Base-by-base conservation (phyloP, 176 grass and related monocot genomes). In the Stipa capillata region DNA sequence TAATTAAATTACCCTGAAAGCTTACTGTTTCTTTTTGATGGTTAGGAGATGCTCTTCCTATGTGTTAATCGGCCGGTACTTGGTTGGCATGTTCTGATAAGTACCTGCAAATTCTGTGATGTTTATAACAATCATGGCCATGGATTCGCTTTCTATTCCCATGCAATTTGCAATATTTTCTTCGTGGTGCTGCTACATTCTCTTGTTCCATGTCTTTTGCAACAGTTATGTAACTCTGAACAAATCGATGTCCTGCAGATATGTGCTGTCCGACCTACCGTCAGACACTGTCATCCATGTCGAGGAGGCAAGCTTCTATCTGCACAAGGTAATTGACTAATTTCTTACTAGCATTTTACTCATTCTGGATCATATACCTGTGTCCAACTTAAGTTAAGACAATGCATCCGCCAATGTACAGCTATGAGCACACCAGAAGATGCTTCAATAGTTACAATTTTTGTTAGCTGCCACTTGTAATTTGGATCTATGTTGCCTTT, bases 301-400 rank as follows among this genome's bases (percentile, higher is more conserved):
- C 6, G 86, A 80, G 1, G 83, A 89, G 35, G 89, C 84, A 11
- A 94, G 62, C 36, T 94, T 94, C 77, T 86, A 79, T 14, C 82
- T 94, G 14, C 92, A 94, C 80, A 94, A 94, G 86, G 92, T 94
- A 69, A 86, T 65, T 27, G n/a, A n/a, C n/a, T n/a, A n/a, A n/a
- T n/a, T 8, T 29, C 8, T 31, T n/a, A n/a, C 49, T 55, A n/a
- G 29, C 64, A 65, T 57, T 81, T 69, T 35, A 80, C 59, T 35
- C n/a, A 29, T 34, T 51, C n/a, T n/a, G n/a, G n/a, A n/a, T n/a
- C n/a, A n/a, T n/a, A n/a, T n/a, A n/a, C n/a, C n/a, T n/a, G 14
- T 44, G 3, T 14, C 75, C 41, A 69, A 68, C 61, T 76, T 51
- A 7, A 80, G 41, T n/a, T 66, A n/a, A n/a, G n/a, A 81, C 72